A percentile compares a stretch with the other conserved stretches of the same genome.
Conservation (phyloP, 1,139 yeast species). For the Candida albicans region DNA sequence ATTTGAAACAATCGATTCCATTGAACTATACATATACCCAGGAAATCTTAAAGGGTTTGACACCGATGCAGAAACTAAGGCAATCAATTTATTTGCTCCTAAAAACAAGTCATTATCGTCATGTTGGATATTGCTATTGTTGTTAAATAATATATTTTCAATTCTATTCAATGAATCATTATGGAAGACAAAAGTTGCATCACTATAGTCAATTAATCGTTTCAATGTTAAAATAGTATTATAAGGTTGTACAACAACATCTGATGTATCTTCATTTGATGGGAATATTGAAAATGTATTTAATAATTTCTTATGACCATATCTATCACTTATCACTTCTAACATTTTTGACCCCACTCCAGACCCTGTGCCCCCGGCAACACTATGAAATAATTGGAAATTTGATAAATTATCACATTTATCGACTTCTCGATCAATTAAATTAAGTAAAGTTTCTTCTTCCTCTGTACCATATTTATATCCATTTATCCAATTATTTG, state of each 20-base stretch:
- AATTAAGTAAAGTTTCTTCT: slow-evolving; percentile 71
- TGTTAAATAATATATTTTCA: slow-evolving; percentile 49
- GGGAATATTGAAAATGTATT: slow-evolving; percentile 91
- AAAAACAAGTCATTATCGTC: slow-evolving; percentile 44
- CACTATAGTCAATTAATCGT: slow-evolving; percentile 80
- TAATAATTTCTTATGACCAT: slow-evolving; percentile 72
- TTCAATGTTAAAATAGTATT: slow-evolving; percentile 81
- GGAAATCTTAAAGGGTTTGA: slow-evolving; percentile 92
- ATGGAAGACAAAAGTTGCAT: slow-evolving; percentile 84
- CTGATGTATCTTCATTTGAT: slow-evolving; percentile 71
- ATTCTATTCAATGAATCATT: slow-evolving; percentile 78
- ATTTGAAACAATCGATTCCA: slow-evolving; percentile 79
- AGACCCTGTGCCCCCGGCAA: slow-evolving; percentile 99
- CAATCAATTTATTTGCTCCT: slow-evolving; percentile 81
- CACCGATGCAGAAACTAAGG: slow-evolving; percentile 79
- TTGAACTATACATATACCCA: slow-evolving; percentile 84
- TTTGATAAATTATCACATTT: slow-evolving; percentile 88
- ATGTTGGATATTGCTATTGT: slow-evolving; percentile 20
- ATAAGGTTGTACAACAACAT: slow-evolving; percentile 96
- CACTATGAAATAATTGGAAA: slow-evolving; percentile 88
- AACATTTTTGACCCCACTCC: slow-evolving; percentile 86
- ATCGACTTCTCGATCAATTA: slow-evolving; percentile 88
- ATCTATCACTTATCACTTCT: slow-evolving; percentile 78
- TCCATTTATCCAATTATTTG: slow-evolving; percentile 94
- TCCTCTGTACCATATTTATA: slow-evolving; percentile 71